Evolutionary conservation across 2,329 filamentous ascomycete species (phyloP), one percentile per base, ranked within the genome.

Genomic region (Stagonosporopsis cucurbitacearum): DNA sequence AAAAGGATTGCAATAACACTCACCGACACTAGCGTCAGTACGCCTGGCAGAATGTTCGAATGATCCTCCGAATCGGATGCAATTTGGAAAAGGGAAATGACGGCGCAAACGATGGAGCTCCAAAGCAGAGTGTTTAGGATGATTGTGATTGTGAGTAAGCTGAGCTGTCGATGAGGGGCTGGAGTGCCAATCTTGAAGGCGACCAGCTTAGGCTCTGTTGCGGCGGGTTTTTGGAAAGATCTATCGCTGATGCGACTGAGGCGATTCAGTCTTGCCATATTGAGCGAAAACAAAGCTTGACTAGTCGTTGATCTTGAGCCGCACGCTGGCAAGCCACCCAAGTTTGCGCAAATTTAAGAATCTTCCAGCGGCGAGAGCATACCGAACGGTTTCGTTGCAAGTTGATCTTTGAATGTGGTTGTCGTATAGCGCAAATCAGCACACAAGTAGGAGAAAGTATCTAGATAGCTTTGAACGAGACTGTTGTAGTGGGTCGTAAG

Each of bases 91-190:
- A 75, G 33, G n/a, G 70, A 59, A 0, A 64, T 56, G n/a, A 63
- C 50, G 23, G 72, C 49, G 44, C 70, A 67, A 15, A 68, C 22
- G 11, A 74, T 17, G 11, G 75, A 72, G 50, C 63, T 70, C 70
- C 70, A 75, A 15, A 76, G 61, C 23, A 77, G 54, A 17, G 69
- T 57, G 47, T 76, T 72, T 6, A 77, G 62, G 28, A 71, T 68
- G 22, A 67, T 48, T 3, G 71, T 72, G 26, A 76, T 69, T n/a
- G 66, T 63, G 30, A 75, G 60, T 1, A 77, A 52, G 13, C 72
- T 75, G 22, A 67, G 30, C 50, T 70, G 66, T 17, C 73, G 68
- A 7, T 71, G 70, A 4, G 71, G 63, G 15, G 64, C 43, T 28
- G 48, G 54, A 7, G 25, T 43, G 32, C 36, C 49, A 30, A 39